These are phyloP conservation scores for Saccharomyces jurei DNA, from an alignment of 805 yeast species.

Conservation along the genomic window DNA sequence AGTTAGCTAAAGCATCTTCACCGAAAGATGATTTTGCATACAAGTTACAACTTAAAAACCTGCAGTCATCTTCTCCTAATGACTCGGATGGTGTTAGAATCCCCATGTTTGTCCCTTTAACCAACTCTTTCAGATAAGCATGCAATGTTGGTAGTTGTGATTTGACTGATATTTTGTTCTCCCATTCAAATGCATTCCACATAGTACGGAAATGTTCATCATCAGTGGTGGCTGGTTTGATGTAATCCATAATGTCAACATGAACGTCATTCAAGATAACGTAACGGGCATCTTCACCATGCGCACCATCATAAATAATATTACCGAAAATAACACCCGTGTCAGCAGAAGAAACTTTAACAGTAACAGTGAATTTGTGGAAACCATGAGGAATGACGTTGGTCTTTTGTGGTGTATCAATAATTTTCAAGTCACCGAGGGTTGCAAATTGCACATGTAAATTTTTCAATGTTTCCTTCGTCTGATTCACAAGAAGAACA, in stretches of 20 bases:
- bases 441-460: conserved; percentile 92
- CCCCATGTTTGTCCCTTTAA: conserved; percentile 81
- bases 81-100: conserved; percentile 88
- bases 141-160: conserved; percentile 59
- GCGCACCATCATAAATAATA: conserved; percentile 92
- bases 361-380: conserved; percentile 78
- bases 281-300: conserved; percentile 79
- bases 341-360: conserved; percentile 93
- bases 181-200: conserved; percentile 99
- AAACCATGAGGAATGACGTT: conserved; percentile 97
- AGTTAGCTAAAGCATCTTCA: conserved; percentile 93
- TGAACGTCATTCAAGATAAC: conserved; percentile 92
- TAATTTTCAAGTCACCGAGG: conserved; percentile 88
- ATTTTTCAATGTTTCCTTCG: conserved; percentile 82
- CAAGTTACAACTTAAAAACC: conserved; percentile 84
- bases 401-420: conserved; percentile 81
- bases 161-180: conserved; percentile 87
- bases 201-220: conserved; percentile 87
- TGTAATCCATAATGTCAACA: conserved; percentile 94
- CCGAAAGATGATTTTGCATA: conserved; percentile 92
- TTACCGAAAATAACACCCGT: conserved; percentile 98
- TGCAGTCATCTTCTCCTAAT: conserved; percentile 71
- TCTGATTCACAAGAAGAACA: conserved; percentile 89
- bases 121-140: conserved; percentile 65
- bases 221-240: conserved; percentile 85